phyloP scores from a whole-genome alignment of 768 basidiomycete species.

The Lactarius evosmus region DNA sequence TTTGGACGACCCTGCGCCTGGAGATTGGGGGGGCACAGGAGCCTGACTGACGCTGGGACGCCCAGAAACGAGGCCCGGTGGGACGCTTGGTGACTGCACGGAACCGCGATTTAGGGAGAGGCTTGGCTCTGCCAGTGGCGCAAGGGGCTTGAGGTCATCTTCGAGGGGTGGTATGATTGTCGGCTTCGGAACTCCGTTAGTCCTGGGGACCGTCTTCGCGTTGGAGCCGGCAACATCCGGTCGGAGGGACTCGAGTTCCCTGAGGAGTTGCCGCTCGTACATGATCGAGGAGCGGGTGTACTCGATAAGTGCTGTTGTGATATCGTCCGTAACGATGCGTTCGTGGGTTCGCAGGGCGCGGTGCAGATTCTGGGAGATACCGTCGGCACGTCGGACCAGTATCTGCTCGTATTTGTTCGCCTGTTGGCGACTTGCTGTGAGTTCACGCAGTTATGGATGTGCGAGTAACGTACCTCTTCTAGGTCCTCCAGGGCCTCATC shows the following conservation, averaged over 20 bases:
- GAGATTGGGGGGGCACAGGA: slow-evolving; percentile 44
- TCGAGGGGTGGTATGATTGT: slow-evolving; percentile 60
- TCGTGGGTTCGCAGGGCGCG: slow-evolving; percentile 82
- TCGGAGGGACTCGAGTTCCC: slow-evolving; percentile 82
- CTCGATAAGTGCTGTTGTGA: slow-evolving; percentile 85
- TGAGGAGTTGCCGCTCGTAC: slow-evolving; percentile 85
- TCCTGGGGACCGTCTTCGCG: slow-evolving; percentile 50
- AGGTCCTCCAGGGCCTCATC: slow-evolving; percentile 91
- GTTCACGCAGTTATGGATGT: slow-evolving; percentile 12
- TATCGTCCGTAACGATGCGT: slow-evolving; percentile 84
- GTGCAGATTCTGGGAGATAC: slow-evolving; percentile 93
- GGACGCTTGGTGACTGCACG: slow-evolving; percentile 26
- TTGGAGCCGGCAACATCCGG: slow-evolving; percentile 70
- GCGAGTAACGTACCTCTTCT: slow-evolving; percentile 63
- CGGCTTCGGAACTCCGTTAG: slow-evolving; percentile 58
- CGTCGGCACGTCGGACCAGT: slow-evolving; percentile 80
- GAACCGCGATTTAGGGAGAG: slow-evolving; percentile 28
- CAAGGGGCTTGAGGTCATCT: slow-evolving; percentile 45
- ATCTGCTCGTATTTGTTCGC: slow-evolving; percentile 88
- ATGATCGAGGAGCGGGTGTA: slow-evolving; percentile 89
- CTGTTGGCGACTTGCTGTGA: slow-evolving; percentile 40
- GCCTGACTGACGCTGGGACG: slow-evolving; percentile 33
- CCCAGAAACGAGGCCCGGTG: slow-evolving; percentile 10
- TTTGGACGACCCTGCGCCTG: slow-evolving; percentile 54
- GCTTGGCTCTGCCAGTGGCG: slow-evolving; percentile 30